Conservation (phyloP, 805 yeast genomes). For the Torulaspora indica region DNA sequence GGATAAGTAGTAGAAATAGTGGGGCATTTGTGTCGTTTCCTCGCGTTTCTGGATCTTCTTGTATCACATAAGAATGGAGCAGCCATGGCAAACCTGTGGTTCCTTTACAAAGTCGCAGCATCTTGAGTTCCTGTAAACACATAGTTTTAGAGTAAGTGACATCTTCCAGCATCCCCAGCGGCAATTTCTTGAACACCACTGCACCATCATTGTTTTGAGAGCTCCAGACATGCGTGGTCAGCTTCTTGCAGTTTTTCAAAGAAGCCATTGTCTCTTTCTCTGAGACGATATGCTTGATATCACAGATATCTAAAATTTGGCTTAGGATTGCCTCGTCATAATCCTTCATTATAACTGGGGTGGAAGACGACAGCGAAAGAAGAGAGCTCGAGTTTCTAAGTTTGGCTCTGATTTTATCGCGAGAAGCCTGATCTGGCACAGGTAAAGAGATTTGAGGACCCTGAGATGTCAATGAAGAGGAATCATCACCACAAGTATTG, state of each 20-base stretch:
- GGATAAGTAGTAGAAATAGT: conserved; percentile 20
- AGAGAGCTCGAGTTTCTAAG: conserved; percentile 41
- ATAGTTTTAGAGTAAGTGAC: conserved; percentile 20
- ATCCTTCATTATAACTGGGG: conserved; percentile 24
- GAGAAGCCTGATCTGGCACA: conserved; percentile 50
- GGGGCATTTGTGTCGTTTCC: conserved; percentile 8
- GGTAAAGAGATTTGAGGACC: conserved; percentile 50
- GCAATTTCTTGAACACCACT: conserved; percentile 24
- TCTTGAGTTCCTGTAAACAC: conserved; percentile 28
- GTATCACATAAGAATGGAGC: conserved; percentile 25
- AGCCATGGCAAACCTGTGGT: conserved; percentile 32
- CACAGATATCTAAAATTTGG: conserved; percentile 27
- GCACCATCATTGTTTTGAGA: conserved; percentile 17
- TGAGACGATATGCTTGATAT: conserved; percentile 18
- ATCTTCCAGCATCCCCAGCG: conserved; percentile 17
- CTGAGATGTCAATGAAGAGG: conserved; percentile 12
- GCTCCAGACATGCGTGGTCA: conserved; percentile 24
- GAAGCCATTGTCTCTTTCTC: conserved; percentile 16
- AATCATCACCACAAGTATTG: conserved; percentile 14
- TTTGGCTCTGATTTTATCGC: conserved; percentile 51
- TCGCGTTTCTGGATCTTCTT: conserved; percentile 2
- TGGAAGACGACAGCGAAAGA: conserved; percentile 28
- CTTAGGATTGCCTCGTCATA: conserved; percentile 27
- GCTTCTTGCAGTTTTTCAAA: conserved; percentile 8
- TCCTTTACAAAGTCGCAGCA: conserved; percentile 23